Evolutionary conservation across 805 yeast genomes (phyloP), one percentile per base, ranked within the genome.

Genomic region (Suhomyces vadensis): DNA sequence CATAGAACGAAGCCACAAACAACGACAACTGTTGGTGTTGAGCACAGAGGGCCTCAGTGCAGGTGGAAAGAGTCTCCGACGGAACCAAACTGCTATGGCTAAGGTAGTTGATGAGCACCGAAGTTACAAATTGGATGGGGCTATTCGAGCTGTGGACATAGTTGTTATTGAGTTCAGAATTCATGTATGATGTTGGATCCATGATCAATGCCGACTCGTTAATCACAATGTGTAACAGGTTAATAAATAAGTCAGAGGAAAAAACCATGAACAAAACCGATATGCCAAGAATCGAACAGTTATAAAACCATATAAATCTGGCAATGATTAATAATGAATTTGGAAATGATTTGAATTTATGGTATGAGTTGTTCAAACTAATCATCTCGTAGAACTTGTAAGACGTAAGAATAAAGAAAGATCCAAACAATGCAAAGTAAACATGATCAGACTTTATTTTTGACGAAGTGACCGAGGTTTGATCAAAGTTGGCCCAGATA

Each of bases 381-480:
- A 52, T 35, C 9, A 47, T 44, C 17, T 42, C 27, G 26, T 43
- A 36, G 19, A 60, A 46, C 35, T 46, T 53, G n/a, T 42, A 7
- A 4, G 43, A 41, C 13, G 52, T 52, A 22, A 46, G 22, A 9
- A 44, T 17, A 37, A 55, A 62, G 11, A 55, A 29, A 1, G 47
- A 13, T 19, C 50, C 22, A 8, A 56, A 21, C 9, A 38, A 20
- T 9, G 65, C 43, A 35, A 54, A 42, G 35, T 50, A 50, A 19
- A 64, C 21, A 39, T 65, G 66, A 42, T 65, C 70, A 10, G 54
- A 57, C 9, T 52, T 56, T n/a, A 67, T 13, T 11, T 23, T 27
- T 29, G 52, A 20, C 3, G 40, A 22, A 1, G 20, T n/a, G 5
- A 6, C 21, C 16, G 25, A 10, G 13, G 37, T 27, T 2, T 37